phyloP scores from a whole-genome alignment of 2,329 filamentous ascomycete genomes.

The Venturia oleaginea region DNA sequence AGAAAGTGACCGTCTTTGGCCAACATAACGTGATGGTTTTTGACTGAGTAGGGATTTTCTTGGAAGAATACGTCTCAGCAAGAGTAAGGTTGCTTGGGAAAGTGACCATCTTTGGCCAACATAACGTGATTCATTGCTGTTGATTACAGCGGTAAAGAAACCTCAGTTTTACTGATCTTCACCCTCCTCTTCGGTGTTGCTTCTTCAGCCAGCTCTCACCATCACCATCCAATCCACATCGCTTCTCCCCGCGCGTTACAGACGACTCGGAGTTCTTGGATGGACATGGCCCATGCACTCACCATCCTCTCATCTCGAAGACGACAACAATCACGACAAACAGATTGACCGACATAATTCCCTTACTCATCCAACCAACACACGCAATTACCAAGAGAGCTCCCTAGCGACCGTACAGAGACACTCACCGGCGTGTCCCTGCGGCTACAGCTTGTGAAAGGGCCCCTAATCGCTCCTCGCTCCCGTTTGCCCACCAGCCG shows the following conservation, averaged over 20 bases:
- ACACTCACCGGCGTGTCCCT: background rate
- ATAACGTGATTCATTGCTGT: background rate
- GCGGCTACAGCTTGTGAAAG: background rate
- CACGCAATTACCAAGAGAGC: background rate
- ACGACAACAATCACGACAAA: background rate
- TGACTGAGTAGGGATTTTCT: too few relatives aligned
- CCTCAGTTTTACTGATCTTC: too few relatives aligned
- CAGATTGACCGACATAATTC: background rate
- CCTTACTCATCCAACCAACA: background rate
- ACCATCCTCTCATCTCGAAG: conserved; percentile 2
- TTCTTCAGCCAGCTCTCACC: background rate
- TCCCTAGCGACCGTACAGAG: background rate
- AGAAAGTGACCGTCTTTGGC: background rate
- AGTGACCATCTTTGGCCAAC: background rate
- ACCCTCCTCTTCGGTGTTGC: background rate
- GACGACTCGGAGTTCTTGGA: background rate
- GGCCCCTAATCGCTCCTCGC: background rate
- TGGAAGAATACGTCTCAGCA: background rate
- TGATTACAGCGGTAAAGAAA: background rate
- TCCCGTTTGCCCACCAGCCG: background rate
- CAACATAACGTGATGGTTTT: background rate
- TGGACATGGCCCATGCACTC: background rate
- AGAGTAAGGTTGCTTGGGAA: too few relatives aligned
- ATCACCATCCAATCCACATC: background rate
- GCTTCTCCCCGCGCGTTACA: background rate